These are phyloP conservation scores for Trichoderma arundinaceum DNA, from an alignment of 2,329 filamentous ascomycete species.

Conservation along the genomic window DNA sequence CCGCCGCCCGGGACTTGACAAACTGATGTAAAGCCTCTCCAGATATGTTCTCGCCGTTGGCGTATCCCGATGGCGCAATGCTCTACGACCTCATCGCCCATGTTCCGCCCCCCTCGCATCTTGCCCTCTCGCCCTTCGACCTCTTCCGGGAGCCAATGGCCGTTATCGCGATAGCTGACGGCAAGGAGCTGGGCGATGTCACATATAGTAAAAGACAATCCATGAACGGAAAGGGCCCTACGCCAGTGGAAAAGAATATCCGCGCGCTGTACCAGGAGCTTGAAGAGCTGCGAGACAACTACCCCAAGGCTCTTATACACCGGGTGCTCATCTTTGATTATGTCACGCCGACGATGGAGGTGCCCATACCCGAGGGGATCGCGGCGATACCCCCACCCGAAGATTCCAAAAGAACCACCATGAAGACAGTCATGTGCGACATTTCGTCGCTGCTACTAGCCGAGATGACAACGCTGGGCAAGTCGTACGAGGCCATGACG, in stretches of 20 bases:
- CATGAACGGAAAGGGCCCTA: conserved; percentile 55
- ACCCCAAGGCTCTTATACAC: conserved; percentile 77
- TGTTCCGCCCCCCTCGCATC: conserved; percentile 77
- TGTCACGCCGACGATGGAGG: conserved; percentile 51
- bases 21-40: conserved; percentile 33
- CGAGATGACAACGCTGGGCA: conserved; percentile 76
- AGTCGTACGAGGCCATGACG: conserved; percentile 72
- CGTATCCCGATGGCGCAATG: conserved; percentile 83
- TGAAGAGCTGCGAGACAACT: conserved; percentile 71
- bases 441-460: conserved; percentile 75
- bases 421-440: conserved; percentile 81
- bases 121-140: conserved; percentile 86
- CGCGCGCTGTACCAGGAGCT: conserved; percentile 69
- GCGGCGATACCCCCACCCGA: conserved; percentile 71
- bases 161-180: conserved; percentile 85
- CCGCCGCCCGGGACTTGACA: conserved; percentile 34
- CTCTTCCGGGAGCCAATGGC: conserved; percentile 83
- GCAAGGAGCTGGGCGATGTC: conserved; percentile 65
- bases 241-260: conserved; percentile 62
- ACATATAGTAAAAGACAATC: conserved; percentile 62
- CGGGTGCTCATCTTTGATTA: conserved; percentile 83
- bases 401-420: conserved; percentile 75
- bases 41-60: conserved; percentile 94
- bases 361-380: conserved; percentile 70
- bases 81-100: conserved; percentile 87